Base-by-base conservation (phyloP, 164 flowering plant genomes). In the Chimonanthus praecox region DNA sequence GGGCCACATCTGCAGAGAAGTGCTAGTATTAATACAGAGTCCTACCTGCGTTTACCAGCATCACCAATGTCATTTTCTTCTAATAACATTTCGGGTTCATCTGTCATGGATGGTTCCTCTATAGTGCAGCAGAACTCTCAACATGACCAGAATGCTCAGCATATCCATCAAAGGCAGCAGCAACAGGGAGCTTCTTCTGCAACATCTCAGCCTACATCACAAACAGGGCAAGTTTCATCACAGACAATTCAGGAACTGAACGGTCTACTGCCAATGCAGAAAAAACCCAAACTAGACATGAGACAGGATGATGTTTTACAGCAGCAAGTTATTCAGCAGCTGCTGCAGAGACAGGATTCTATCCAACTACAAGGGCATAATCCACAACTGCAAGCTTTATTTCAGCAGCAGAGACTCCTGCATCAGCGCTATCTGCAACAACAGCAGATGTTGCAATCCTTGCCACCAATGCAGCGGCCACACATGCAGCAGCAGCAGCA, bases 21-120 rank as follows among this genome's bases (percentile, higher is more conserved):
- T 85, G 91, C 94, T 2, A 96, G 98, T 84, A 82, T 90, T 61
- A 94, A 90, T 78, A 87, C 86, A 7, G 98, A 92, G 2, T 88
- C 97, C 0, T 90, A 89, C 73, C 68, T 85, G 84, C 88, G 98
- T 11, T 74, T 90, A 68, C 99, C 97, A 8, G 89, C 97, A 3
- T 93, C 97, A 2, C 99, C 99, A 11, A 77, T 96, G 89, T 96
- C 99, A 2, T 96, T 92, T 76, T 81, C 97, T 6, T 94, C 99
- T 11, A 94, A 94, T 75, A 71, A 71, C 64, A 80, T 92, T 7
- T 96, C 92, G 74, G 96, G 92, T 3, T 88, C 97, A 5, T 84
- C 88, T 60, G 77, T 85, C 11, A 84, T 80, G 76, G 97, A 92
- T 74, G 97, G 86, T 71, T 82, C 81, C 71, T 81, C 93, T 73